phyloP scores from a whole-genome alignment of 163 green algal genomes.

The Scenedesmus sp. region DNA sequence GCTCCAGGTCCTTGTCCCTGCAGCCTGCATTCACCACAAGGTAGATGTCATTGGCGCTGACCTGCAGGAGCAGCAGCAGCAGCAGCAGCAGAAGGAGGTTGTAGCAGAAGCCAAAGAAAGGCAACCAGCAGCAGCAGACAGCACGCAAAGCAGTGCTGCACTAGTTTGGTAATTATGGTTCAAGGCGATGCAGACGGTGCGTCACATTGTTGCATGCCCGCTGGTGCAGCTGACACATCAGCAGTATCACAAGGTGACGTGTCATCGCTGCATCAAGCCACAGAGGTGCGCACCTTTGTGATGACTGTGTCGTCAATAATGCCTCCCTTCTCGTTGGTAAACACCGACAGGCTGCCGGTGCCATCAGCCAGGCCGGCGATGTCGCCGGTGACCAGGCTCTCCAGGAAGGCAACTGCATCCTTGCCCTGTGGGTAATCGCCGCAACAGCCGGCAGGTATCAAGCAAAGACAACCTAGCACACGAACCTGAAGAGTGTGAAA shows the following conservation, averaged over 20 bases:
- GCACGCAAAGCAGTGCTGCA: no score
- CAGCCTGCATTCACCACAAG: conserved; percentile 98
- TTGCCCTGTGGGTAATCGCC: conserved; percentile 90
- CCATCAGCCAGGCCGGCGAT: conserved; percentile 86
- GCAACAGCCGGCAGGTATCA: background rate
- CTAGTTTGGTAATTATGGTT: no score
- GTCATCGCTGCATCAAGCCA: no score
- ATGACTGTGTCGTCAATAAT: conserved; percentile 99
- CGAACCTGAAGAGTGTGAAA: no score
- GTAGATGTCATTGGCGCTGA: conserved; percentile 90
- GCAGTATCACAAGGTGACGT: background rate
- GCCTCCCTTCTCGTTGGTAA: conserved; percentile 98
- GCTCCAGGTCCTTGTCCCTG: conserved; percentile 97
- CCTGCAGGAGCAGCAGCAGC: conserved; percentile 59
- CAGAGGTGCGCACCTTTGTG: conserved; percentile 82
- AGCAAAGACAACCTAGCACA: no score
- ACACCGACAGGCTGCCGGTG: conserved; percentile 91
- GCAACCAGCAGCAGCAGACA: background rate
- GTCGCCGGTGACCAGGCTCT: conserved; percentile 95
- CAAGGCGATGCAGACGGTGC: no score
- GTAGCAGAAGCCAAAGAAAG: background rate
- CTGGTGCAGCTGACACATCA: no score
- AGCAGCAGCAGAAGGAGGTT: background rate
- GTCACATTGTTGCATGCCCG: no score
- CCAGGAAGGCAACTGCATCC: conserved; percentile 94